A percentile compares a stretch with the other conserved stretches of the same genome.
These are phyloP conservation scores for Mycena epipterygia DNA, from an alignment of 768 basidiomycete genomes.

Conservation along the genomic window DNA sequence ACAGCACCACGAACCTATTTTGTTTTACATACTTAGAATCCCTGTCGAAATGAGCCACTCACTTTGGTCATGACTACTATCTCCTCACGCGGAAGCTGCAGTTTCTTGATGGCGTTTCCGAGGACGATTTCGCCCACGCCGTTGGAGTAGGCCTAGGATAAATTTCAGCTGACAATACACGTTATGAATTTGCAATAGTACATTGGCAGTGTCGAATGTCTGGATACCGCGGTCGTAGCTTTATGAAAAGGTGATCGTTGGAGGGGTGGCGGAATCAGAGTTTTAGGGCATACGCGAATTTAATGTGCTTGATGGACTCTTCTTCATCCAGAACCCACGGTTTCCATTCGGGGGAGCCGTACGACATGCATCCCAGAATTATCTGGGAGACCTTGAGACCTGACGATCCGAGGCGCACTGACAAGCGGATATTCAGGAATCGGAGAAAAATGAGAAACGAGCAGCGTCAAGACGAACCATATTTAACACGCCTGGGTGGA, in stretches of 20 bases:
- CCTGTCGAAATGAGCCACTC: background rate
- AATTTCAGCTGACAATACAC: too few relatives aligned
- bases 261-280: background rate
- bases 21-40: background rate
- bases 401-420: constrained; percentile 19
- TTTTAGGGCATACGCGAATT: constrained; percentile 27
- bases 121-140: constrained; percentile 75
- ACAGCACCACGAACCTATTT: constrained; percentile 54
- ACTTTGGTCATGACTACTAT: constrained; percentile 85
- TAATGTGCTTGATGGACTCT: constrained; percentile 51
- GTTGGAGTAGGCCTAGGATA: constrained; percentile 63
- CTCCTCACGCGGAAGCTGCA: constrained; percentile 74
- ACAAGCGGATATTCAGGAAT: too few relatives aligned
- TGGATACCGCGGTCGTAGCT: constrained; percentile 72
- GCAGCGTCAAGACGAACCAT: too few relatives aligned
- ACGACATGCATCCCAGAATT: constrained; percentile 41
- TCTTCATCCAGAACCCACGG: constrained; percentile 52
- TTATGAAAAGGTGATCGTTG: too few relatives aligned
- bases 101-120: constrained; percentile 78
- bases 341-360: constrained; percentile 30
- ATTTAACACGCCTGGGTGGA: too few relatives aligned
- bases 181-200: too few relatives aligned
- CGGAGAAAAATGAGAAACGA: too few relatives aligned
- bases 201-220: constrained; percentile 71
- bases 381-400: constrained; percentile 21